phyloP scores from a whole-genome alignment of 164 flowering plant genomes.

The Magnolia sinica region DNA sequence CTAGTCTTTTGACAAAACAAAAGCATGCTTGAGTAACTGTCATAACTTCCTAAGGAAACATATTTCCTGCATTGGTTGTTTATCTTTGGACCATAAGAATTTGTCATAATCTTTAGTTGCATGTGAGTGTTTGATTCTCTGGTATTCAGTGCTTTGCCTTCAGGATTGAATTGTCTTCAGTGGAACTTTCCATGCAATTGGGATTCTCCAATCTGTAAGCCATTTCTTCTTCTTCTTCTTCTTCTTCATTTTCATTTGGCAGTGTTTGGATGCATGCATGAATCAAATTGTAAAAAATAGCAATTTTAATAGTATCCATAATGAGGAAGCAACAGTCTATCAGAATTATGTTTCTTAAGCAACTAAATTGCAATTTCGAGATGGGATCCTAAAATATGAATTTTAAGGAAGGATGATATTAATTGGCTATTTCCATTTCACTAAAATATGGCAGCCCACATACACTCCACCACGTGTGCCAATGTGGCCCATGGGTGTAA shows the following conservation, averaged over 20 bases:
- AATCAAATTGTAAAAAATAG: neutral
- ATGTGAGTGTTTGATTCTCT: neutral
- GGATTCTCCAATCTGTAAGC: slow-evolving; percentile 56
- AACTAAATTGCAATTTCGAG: no score
- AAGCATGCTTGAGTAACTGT: neutral
- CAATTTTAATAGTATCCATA: no score
- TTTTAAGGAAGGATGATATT: no score
- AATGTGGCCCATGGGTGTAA: no score
- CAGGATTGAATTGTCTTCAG: slow-evolving; percentile 68
- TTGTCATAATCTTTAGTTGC: neutral
- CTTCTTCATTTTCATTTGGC: neutral
- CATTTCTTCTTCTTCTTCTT: neutral
- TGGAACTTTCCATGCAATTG: slow-evolving; percentile 62
- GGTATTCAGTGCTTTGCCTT: slow-evolving; percentile 41
- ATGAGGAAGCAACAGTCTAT: no score
- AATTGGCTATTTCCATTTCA: no score
- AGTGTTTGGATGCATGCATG: neutral
- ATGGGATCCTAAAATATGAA: no score
- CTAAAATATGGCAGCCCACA: no score
- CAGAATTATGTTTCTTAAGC: no score
- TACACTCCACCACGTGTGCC: no score
- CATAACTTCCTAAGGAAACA: no score
- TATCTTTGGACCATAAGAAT: neutral
- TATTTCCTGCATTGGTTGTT: neutral
- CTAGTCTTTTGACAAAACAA: neutral